Evolutionary conservation across 768 basidiomycete genomes (phyloP).

Genomic region (Gautieria morchelliformis): DNA sequence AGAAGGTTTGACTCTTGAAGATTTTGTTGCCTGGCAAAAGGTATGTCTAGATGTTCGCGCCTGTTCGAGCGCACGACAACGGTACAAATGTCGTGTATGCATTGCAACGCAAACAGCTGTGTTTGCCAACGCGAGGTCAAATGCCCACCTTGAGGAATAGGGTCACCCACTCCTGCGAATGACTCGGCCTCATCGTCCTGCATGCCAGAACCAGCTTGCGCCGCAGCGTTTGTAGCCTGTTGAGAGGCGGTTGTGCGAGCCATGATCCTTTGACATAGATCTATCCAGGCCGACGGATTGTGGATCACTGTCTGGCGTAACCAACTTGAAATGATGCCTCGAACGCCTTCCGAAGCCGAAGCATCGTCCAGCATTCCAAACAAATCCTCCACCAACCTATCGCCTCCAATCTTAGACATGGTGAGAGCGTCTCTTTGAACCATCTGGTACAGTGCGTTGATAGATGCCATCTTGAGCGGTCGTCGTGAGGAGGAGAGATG

Average conservation of each 20-base stretch:
- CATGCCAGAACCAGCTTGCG: constrained; percentile 35
- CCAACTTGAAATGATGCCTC: constrained; percentile 91
- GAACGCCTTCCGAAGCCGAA: constrained; percentile 85
- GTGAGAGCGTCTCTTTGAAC: constrained; percentile 89
- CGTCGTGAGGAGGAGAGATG: constrained; percentile 75
- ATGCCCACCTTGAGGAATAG: constrained; percentile 17
- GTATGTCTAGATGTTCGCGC: constrained; percentile 76
- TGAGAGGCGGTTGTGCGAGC: constrained; percentile 82
- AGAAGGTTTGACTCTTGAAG: constrained; percentile 54
- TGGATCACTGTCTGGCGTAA: constrained; percentile 87
- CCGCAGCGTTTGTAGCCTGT: constrained; percentile 54
- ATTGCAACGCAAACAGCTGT: constrained; percentile 88
- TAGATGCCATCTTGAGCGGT: constrained; percentile 86
- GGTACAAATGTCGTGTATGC: constrained; percentile 80
- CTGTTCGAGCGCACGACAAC: constrained; percentile 65
- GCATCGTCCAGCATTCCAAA: constrained; percentile 95
- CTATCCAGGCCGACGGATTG: constrained; percentile 96
- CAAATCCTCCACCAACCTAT: constrained; percentile 85
- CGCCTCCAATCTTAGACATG: constrained; percentile 91
- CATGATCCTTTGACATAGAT: constrained; percentile 96
- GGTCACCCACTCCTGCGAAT: constrained; percentile 34
- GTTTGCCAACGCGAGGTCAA: constrained; percentile 89
- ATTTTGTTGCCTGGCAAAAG: constrained; percentile 54
- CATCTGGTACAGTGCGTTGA: constrained; percentile 93
- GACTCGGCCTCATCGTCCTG: constrained; percentile 94